A percentile compares a stretch with the other conserved stretches of the same genome.
phyloP scores from a whole-genome alignment of 257 asterid species.

The Scutellaria minor region DNA sequence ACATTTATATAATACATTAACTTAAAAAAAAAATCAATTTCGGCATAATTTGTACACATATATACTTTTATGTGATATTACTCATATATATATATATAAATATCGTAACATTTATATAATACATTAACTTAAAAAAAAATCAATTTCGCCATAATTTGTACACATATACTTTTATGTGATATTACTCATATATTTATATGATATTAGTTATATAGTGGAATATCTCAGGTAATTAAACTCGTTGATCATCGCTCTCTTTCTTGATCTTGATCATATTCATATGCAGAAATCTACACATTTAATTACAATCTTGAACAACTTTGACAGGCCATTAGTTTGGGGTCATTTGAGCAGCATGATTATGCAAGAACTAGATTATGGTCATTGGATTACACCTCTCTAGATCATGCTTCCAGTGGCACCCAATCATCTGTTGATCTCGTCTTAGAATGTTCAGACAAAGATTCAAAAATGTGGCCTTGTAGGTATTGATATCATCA shows the following conservation, averaged over 20 bases:
- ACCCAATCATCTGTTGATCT: constrained; percentile 58
- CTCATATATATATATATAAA: too few species aligned
- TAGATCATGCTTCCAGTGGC: constrained; percentile 41
- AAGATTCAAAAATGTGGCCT: constrained; percentile 54
- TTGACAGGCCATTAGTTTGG: constrained; percentile 36
- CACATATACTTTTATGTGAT: too few species aligned
- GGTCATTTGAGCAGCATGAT: constrained; percentile 55
- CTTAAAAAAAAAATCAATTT: too few species aligned
- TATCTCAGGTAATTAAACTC: constrained; percentile 54
- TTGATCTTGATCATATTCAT: not conserved
- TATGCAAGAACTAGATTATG: constrained; percentile 52
- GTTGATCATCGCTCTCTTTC: not conserved
- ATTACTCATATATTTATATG: too few species aligned
- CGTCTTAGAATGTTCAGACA: constrained; percentile 52
- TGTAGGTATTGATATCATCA: constrained; percentile 42
- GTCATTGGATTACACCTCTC: constrained; percentile 52
- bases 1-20: too few species aligned
- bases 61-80: too few species aligned
- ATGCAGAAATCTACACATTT: not conserved
- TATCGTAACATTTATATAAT: too few species aligned
- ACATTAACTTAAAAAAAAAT: too few species aligned
- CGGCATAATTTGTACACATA: too few species aligned
- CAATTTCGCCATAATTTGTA: too few species aligned
- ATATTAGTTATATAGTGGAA: constrained; percentile 67
- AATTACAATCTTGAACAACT: not conserved